These are phyloP conservation scores for Dipteronia sinensis DNA, from an alignment of 345 rosid species.

Conservation along the genomic window DNA sequence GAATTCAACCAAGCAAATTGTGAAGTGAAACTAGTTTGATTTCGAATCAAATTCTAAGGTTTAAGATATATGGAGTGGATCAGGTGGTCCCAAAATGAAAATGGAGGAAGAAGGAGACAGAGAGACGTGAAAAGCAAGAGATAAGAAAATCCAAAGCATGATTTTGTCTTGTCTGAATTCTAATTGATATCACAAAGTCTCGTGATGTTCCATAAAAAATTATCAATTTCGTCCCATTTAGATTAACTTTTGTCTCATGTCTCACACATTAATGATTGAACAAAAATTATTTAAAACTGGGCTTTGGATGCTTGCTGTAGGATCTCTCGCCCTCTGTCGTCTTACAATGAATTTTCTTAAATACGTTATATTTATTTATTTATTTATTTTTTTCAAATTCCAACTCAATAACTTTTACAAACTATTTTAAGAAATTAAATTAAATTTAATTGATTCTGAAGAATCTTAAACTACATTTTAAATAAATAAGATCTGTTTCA, in stretches of 20 bases:
- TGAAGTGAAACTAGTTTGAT: too few species aligned
- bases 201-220: slow-evolving; percentile 1
- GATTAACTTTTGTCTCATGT: not conserved
- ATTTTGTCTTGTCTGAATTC: not conserved
- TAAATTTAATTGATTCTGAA: not conserved
- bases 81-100: too few species aligned
- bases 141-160: not conserved
- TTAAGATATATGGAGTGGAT: too few species aligned
- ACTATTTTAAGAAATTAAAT: not conserved
- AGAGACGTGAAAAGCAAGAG: not conserved
- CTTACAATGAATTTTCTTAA: too few species aligned
- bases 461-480: not conserved
- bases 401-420: too few species aligned
- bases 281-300: too few species aligned
- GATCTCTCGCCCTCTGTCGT: too few species aligned
- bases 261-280: not conserved
- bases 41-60: too few species aligned
- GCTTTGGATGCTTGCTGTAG: too few species aligned
- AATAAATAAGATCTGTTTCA: not conserved
- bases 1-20: too few species aligned
- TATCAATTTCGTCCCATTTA: not conserved
- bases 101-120: not conserved
- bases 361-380: too few species aligned
- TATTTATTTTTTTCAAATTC: too few species aligned
- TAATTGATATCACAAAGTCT: not conserved